These are phyloP conservation scores for Ascochyta rabiei DNA, from an alignment of 2,329 filamentous ascomycete species.

Conservation along the genomic window DNA sequence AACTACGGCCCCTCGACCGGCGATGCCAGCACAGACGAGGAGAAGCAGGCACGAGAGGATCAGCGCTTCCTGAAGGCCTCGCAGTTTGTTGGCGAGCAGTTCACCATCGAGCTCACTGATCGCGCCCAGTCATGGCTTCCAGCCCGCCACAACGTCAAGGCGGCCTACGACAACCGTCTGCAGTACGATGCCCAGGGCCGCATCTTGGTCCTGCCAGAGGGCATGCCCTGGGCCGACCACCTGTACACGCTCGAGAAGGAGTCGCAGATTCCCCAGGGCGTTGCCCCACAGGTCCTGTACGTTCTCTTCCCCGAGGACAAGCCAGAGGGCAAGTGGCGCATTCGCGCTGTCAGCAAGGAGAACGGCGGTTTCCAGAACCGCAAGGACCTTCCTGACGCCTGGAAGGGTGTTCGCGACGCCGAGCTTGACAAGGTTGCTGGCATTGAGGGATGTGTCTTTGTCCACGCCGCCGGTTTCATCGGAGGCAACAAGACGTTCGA, in stretches of 20 bases:
- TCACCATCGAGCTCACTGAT: conserved; percentile 79
- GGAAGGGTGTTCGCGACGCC: conserved; percentile 89
- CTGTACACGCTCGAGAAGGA: conserved; percentile 82
- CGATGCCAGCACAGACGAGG: conserved; percentile 44
- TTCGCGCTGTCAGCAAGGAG: conserved; percentile 86
- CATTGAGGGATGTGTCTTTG: conserved; percentile 80
- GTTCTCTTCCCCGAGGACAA: conserved; percentile 87
- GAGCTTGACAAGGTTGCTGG: conserved; percentile 76
- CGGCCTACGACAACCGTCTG: conserved; percentile 72
- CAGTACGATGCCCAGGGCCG: conserved; percentile 75
- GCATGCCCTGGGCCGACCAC: conserved; percentile 95
- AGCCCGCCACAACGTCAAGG: conserved; percentile 77
- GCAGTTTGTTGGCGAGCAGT: conserved; percentile 85
- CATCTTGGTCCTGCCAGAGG: conserved; percentile 77
- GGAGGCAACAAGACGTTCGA: conserved; percentile 93
- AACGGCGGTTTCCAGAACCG: conserved; percentile 89
- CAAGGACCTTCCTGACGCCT: conserved; percentile 86
- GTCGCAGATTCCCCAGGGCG: conserved; percentile 47
- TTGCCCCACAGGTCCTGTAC: conserved; percentile 72
- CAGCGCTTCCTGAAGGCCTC: conserved; percentile 78
- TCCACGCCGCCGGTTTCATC: conserved; percentile 94
- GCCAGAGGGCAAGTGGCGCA: conserved; percentile 84
- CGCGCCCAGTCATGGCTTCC: conserved; percentile 82
- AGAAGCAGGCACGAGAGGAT: conserved; percentile 76
- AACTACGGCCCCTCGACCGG: conserved; percentile 67